Evolutionary conservation across 2,329 filamentous ascomycete genomes (phyloP).

Genomic region (Paraconiothyrium brasiliense): DNA sequence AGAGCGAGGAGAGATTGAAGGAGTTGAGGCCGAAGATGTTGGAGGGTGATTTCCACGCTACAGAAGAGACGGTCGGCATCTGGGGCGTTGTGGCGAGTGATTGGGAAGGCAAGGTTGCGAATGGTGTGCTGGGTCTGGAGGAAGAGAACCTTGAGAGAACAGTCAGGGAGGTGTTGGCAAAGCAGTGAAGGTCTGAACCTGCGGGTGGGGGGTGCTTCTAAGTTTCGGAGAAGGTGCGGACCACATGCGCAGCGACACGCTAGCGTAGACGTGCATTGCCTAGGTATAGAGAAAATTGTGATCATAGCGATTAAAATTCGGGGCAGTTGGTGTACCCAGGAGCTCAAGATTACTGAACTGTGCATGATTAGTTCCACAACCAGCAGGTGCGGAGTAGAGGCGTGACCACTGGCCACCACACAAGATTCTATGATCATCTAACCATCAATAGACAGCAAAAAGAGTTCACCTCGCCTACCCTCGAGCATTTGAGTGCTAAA

Average conservation of each 20-base stretch:
- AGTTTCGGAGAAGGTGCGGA: background rate
- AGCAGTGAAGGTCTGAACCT: slow-evolving; percentile 6
- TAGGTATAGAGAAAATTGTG: background rate
- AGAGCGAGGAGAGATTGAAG: slow-evolving; percentile 42
- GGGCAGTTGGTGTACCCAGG: background rate
- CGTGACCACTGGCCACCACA: background rate
- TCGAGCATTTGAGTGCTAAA: too few species aligned
- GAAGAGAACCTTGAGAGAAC: slow-evolving; percentile 44
- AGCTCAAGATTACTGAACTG: slow-evolving; percentile 20
- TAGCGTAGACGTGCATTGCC: background rate
- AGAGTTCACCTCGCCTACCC: background rate
- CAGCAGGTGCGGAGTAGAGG: background rate
- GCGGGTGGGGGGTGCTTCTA: background rate
- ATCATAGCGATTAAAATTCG: background rate
- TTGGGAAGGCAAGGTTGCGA: slow-evolving; percentile 44
- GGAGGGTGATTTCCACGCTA: slow-evolving; percentile 41
- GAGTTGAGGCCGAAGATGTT: slow-evolving; percentile 43
- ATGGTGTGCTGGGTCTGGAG: slow-evolving; percentile 41
- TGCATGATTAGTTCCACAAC: slow-evolving; percentile 9
- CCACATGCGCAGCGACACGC: too few species aligned
- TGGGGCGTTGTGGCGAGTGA: slow-evolving; percentile 48
- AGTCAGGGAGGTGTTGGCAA: slow-evolving; percentile 31
- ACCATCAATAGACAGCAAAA: background rate
- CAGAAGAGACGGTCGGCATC: slow-evolving; percentile 45
- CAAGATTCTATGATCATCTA: background rate